Conservation (phyloP, 2,329 filamentous ascomycete genomes). For the Trichoderma polysporum region DNA sequence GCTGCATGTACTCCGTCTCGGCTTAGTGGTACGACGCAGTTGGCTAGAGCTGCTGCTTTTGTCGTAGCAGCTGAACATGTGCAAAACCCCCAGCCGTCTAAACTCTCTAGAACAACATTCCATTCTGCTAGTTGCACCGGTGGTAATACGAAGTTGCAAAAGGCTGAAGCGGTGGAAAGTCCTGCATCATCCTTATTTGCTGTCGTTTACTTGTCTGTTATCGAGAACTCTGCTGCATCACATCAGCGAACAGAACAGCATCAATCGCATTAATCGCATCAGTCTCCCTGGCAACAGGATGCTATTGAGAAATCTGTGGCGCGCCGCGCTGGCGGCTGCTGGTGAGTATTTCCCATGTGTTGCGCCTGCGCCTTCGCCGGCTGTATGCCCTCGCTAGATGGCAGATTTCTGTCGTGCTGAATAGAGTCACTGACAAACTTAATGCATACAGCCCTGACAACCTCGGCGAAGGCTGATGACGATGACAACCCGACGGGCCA, state of each 20-base stretch:
- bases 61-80: not conserved
- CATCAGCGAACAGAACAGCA: not conserved
- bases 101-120: not conserved
- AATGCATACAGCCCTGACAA: constrained; percentile 27
- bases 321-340: constrained; percentile 30
- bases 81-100: too few species aligned
- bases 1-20: not conserved
- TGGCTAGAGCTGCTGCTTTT: not conserved
- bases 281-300: constrained; percentile 27
- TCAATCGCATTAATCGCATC: too few species aligned
- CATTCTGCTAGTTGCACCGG: not conserved
- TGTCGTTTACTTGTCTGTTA: not conserved
- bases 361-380: not conserved
- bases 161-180: not conserved
- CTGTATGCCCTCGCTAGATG: not conserved
- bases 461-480: constrained; percentile 29
- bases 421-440: not conserved
- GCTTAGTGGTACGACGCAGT: not conserved
- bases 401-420: not conserved
- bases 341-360: constrained; percentile 25
- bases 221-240: not conserved
- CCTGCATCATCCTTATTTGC: not conserved
- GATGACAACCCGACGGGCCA: constrained; percentile 35
- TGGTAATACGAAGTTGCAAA: not conserved
- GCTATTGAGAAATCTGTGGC: constrained; percentile 34